Base-by-base conservation (phyloP, 1,139 yeast species). In the Pneumocystis oryctolagi region DNA sequence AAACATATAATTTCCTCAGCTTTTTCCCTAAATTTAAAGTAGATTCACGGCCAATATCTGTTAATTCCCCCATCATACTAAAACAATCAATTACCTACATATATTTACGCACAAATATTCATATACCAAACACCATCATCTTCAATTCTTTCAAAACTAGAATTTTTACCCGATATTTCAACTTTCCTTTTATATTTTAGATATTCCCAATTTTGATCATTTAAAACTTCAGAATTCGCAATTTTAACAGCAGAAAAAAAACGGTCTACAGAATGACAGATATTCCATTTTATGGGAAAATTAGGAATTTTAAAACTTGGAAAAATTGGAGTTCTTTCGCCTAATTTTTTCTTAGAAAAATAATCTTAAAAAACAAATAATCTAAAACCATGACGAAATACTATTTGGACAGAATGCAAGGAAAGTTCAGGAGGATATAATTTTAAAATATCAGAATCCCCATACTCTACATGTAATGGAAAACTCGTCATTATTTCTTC, bases 301-400 rank as follows among this genome's bases (percentile, higher is more conserved):
- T 68, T 69, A 61, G 68, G 67, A 9, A 63, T 63, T 40, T 64
- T 66, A 58, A 68, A 64, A 5, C 69, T 62, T 18, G 65, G 66
- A 8, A 68, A 64, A 2, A 68, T 69, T 2, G 70, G 70, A 5
- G 70, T 65, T 32, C 70, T 65, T 42, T 68, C 69, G 34, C 69
- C 67, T 65, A 40, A 3, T 32, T n/a, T 12, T 32, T 14, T n/a
- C n/a, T 31, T 35, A n/a, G 25, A 9, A 20, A 31, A 8, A 58
- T 58, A 34, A 58, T 8, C 37, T 39, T 1, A 61, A 55, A 35
- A 25, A 32, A 47, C 3, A 31, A 30, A 40, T 39, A 18, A 14
- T 32, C 34, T 55, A 63, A 9, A 20, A 65, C 67, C 70, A 58
- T 68, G 70, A 3, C 70, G 65, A 47, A 67, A 67, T 39, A 68